Evolutionary conservation across 2,329 filamentous ascomycete species (phyloP), one percentile per base, ranked within the genome.

Genomic region (Apiospora kogelbergensis): DNA sequence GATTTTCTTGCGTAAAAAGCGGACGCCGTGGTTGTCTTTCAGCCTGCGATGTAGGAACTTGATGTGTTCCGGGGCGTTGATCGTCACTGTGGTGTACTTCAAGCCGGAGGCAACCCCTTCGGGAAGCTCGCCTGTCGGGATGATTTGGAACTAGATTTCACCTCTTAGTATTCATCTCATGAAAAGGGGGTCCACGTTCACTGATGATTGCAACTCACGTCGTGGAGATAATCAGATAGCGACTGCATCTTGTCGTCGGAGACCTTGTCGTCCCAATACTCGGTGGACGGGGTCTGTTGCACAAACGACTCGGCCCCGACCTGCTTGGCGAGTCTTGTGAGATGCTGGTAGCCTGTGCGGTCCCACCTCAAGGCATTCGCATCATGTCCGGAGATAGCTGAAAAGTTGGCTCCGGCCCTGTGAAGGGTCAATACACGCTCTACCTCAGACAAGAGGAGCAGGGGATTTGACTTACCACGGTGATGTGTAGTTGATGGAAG

Each of bases 341-440:
- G 74, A 64, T 82, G 75, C 17, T 75, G 72, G 57, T 84, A 84
- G 0, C 82, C 81, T 2, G 77, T 67, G 1, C 74, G 76, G 67
- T 84, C 82, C 81, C 82, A 84, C 37, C 77, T 78, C 53, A 83
- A 70, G 0, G 81, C 81, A 64, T 83, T 83, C 22, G 74, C 70
- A 65, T 83, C 81, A 17, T 72, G 78, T 26, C 81, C 81, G 0
- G 82, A 83, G 60, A 83, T 81, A 46, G 80, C 81, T 0, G 82
- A 84, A 71, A 83, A 83, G 71, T 84, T 84, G 69, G 80, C 82
- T 2, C 82, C 82, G 11, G 82, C 82, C 80, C 81, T 79, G 33
- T 4, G n/a, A 6, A 11, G 45, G 13, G 63, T 68, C 42, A 65
- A 20, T 44, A 6, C 13, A 44, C 15, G 15, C 42, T 44, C 42